These are phyloP conservation scores for Auxenochlorella pyrenoidosa DNA, from an alignment of 139 green algal species.

Conservation along the genomic window DNA sequence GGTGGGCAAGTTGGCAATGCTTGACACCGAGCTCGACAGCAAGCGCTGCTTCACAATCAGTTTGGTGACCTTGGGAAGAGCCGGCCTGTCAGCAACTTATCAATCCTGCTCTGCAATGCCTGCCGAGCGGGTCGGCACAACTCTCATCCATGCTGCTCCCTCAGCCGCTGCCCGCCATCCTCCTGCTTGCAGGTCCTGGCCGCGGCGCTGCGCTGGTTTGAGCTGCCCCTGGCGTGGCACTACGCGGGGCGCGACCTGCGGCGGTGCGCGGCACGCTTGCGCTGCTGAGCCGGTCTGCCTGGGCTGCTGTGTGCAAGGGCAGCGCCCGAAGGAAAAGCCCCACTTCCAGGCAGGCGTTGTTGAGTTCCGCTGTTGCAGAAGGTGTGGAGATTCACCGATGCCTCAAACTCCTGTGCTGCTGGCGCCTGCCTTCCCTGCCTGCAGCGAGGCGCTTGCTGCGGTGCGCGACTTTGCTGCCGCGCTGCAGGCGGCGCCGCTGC, in stretches of 20 bases:
- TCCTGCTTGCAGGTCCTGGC: constrained; percentile 29
- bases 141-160: neutral
- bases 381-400: too few relatives aligned
- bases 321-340: too few relatives aligned
- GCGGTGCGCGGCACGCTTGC: constrained; percentile 19
- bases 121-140: too few relatives aligned
- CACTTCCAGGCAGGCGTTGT: too few relatives aligned
- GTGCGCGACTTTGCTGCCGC: constrained; percentile 41
- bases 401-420: too few relatives aligned
- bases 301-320: neutral
- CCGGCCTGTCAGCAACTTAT: neutral
- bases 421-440: neutral
- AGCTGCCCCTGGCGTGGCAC: constrained; percentile 44
- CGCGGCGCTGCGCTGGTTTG: constrained; percentile 49
- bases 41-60: neutral
- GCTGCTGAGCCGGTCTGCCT: neutral
- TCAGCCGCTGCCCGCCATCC: neutral
- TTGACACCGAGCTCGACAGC: too few relatives aligned
- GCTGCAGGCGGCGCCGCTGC: neutral
- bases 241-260: constrained; percentile 16
- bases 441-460: constrained; percentile 41
- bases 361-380: too few relatives aligned
- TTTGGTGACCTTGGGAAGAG: neutral
- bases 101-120: too few relatives aligned
- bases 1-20: too few relatives aligned